Evolutionary conservation across 768 basidiomycete genomes (phyloP).

Genomic region (Clitopilus hobsonii): DNA sequence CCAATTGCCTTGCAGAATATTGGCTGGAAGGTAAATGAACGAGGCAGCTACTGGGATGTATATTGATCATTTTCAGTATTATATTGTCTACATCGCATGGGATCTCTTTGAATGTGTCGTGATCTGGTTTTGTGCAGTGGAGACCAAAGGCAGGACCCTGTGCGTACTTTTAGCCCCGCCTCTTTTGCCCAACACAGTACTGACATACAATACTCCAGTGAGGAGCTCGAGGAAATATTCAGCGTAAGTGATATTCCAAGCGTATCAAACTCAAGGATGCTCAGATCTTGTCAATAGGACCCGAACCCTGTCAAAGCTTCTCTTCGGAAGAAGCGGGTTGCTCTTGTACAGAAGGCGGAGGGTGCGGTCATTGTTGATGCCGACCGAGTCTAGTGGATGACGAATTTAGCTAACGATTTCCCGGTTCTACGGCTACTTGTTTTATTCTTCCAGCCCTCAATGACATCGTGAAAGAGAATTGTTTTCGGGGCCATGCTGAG

Average conservation of each 20-base stretch:
- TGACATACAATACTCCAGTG: slow-evolving; percentile 17
- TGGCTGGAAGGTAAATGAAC: slow-evolving; percentile 31
- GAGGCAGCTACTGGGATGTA: slow-evolving; percentile 6
- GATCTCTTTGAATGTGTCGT: slow-evolving; percentile 33
- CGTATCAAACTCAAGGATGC: neutral
- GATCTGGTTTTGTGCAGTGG: slow-evolving; percentile 35
- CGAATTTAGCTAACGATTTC: neutral
- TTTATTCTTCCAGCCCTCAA: neutral
- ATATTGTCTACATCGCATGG: slow-evolving; percentile 35
- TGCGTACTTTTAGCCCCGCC: slow-evolving; percentile 13
- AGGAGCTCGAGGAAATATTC: slow-evolving; percentile 40
- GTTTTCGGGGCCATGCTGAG: no score
- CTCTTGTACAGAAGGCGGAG: slow-evolving; percentile 27
- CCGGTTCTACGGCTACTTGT: neutral
- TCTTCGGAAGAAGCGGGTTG: slow-evolving; percentile 32
- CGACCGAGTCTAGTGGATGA: slow-evolving; percentile 5
- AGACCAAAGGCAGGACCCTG: slow-evolving; percentile 39
- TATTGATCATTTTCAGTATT: slow-evolving; percentile 18
- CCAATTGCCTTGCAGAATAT: slow-evolving; percentile 31
- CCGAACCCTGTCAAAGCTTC: slow-evolving; percentile 37
- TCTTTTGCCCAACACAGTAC: neutral
- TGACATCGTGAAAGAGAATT: no score
- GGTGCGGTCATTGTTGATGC: slow-evolving; percentile 17
- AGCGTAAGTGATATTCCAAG: slow-evolving; percentile 15
- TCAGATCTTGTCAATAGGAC: slow-evolving; percentile 16